phyloP scores from a whole-genome alignment of 2,329 filamentous ascomycete species.

The Penicillium sp. region DNA sequence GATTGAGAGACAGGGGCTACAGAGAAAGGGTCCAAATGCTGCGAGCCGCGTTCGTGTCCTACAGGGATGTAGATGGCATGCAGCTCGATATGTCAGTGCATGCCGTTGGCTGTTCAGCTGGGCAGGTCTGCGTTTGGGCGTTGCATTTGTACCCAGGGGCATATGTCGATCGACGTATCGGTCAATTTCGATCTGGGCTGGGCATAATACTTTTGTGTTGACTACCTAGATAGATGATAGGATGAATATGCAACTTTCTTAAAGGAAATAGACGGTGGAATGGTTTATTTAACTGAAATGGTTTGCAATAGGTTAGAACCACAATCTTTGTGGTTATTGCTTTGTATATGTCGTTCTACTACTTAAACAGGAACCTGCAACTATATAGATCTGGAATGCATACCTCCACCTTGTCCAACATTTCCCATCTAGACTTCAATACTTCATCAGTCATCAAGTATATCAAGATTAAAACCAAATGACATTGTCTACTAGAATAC shows the following conservation, averaged over 20 bases:
- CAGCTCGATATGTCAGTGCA: background rate
- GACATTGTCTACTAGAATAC: conserved; percentile 20
- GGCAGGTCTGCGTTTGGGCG: conserved; percentile 2
- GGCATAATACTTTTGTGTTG: background rate
- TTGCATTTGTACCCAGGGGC: background rate
- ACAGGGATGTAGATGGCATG: background rate
- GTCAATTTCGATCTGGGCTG: background rate
- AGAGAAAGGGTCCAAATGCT: background rate
- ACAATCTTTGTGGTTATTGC: background rate
- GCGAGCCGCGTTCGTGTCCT: background rate
- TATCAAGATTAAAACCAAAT: background rate
- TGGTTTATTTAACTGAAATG: background rate
- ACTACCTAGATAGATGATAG: background rate
- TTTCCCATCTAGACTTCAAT: background rate
- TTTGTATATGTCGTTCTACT: background rate
- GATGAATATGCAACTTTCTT: background rate
- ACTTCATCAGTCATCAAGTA: background rate
- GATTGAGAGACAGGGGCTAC: background rate
- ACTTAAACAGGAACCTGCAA: background rate
- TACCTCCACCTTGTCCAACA: background rate
- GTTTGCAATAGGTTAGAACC: background rate
- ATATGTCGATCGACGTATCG: background rate
- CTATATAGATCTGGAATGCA: background rate
- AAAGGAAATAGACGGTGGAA: background rate
- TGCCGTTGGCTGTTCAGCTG: background rate